Percentiles rank a stretch among this genome's conserved stretches.
phyloP scores from a whole-genome alignment of 2,329 filamentous ascomycete species.

The Alternaria hordeiaustralica region DNA sequence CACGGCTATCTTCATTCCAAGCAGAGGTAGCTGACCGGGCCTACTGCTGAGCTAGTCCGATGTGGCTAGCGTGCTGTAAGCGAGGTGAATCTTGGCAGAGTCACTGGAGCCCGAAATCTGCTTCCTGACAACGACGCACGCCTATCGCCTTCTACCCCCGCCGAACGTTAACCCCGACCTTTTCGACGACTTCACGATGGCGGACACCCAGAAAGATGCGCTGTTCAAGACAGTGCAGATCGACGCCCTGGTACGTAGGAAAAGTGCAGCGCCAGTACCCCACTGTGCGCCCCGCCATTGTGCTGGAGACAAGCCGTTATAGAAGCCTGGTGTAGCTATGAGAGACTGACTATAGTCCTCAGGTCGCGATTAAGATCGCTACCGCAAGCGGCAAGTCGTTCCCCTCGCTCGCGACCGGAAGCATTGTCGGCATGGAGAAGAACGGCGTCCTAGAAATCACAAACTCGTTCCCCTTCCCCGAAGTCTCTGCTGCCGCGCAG shows the following conservation, averaged over 20 bases:
- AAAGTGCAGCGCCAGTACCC: conserved; percentile 42
- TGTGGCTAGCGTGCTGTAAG: conserved; percentile 20
- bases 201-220: conserved; percentile 45
- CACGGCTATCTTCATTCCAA: not conserved
- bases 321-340: not conserved
- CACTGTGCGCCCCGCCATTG: conserved; percentile 38
- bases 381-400: conserved; percentile 91
- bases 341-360: conserved; percentile 30
- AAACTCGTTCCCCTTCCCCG: conserved; percentile 93
- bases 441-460: conserved; percentile 85
- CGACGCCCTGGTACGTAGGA: conserved; percentile 80
- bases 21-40: not conserved
- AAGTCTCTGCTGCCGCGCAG: conserved; percentile 73
- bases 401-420: conserved; percentile 87
- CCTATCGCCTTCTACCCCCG: conserved; percentile 23
- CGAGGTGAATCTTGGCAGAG: conserved; percentile 28
- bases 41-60: not conserved
- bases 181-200: conserved; percentile 39
- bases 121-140: conserved; percentile 27
- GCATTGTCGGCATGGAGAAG: conserved; percentile 91
- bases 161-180: conserved; percentile 15
- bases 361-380: conserved; percentile 98
- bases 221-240: conserved; percentile 89
- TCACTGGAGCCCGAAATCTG: conserved; percentile 22
- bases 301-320: conserved; percentile 14